Evolutionary conservation across 805 yeast genomes (phyloP), one percentile per base, ranked within the genome.

Genomic region (Torulaspora indica): DNA sequence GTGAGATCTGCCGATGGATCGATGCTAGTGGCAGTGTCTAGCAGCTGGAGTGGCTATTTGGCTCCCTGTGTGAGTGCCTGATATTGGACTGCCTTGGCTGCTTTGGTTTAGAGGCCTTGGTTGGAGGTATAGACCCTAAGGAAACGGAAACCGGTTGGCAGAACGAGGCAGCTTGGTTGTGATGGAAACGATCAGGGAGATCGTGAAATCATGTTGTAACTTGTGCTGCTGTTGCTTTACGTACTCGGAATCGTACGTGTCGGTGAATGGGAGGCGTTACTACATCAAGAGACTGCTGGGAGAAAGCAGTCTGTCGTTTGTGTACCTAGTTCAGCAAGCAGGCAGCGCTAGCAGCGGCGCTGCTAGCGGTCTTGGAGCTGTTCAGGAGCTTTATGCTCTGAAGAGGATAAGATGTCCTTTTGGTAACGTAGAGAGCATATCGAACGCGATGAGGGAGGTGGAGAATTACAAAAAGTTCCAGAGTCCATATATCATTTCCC

Each of bases 291-390:
- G 78, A 47, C 72, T 90, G n/a, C 69, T 90, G 5, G 96, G 95
- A 8, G 97, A 89, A 67, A 95, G 95, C 2, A 95, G 93, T 10
- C 85, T 84, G 59, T 82, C 95, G 0, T 88, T 84, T 54, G 95
- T 87, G 7, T 90, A 90, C 58, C 69, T 88, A 17, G 95, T 89
- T 3, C 72, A 78, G 51, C 69, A 71, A 35, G 62, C 70, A 20
- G 53, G 60, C 8, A 68, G 72, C 51, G 68, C 73, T 9, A 20
- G 39, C 4, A 18, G 29, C n/a, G 12, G 29, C 9, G 34, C 34
- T 9, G 31, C 42, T 22, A 17, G 34, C 10, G 35, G 22, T 23
- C n/a, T 45, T 10, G 39, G 41, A 6, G 31, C 22, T 12, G 32
- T 25, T 10, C 38, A 32, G 27, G 75, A 74, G 29, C 54, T 67